Conservation (phyloP, 257 asterid species). For the Agastache rugosa region DNA sequence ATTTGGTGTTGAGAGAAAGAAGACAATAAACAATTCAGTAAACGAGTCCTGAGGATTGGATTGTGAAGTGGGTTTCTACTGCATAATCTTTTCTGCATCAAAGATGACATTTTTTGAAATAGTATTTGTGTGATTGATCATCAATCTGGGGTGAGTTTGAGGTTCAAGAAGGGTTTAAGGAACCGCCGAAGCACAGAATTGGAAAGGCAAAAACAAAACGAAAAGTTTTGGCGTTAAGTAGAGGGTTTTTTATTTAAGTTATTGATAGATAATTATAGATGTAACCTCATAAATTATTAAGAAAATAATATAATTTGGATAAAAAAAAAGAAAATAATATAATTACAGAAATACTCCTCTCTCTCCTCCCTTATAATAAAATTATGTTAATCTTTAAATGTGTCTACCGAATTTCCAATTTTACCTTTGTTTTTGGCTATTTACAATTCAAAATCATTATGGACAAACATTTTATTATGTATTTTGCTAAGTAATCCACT, state of each 20-base stretch:
- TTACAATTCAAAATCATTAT: too few relatives aligned
- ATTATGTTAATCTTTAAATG: too few relatives aligned
- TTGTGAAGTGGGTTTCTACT: constrained; percentile 38
- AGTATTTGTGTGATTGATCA: constrained; percentile 27
- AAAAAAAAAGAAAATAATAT: too few relatives aligned
- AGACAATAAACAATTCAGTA: constrained; percentile 38
- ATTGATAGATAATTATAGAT: too few relatives aligned
- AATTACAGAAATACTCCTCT: too few relatives aligned
- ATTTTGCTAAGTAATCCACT: too few relatives aligned
- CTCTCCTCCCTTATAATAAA: too few relatives aligned
- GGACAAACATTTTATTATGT: too few relatives aligned
- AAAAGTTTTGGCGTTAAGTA: constrained; percentile 4
- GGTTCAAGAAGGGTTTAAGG: constrained; percentile 47
- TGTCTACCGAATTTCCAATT: too few relatives aligned
- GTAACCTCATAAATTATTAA: too few relatives aligned
- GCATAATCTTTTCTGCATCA: constrained; percentile 46
- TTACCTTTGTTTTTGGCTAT: too few relatives aligned
- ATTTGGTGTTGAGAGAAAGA: constrained; percentile 44
- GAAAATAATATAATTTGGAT: too few relatives aligned
- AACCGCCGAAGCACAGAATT: background rate
- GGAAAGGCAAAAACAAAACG: background rate
- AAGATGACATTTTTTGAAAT: constrained; percentile 49
- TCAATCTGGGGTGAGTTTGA: background rate
- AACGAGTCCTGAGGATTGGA: constrained; percentile 34
- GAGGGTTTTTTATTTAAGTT: background rate